phyloP scores from a whole-genome alignment of 176 grass and related monocot species.

The Zizania latifolia region DNA sequence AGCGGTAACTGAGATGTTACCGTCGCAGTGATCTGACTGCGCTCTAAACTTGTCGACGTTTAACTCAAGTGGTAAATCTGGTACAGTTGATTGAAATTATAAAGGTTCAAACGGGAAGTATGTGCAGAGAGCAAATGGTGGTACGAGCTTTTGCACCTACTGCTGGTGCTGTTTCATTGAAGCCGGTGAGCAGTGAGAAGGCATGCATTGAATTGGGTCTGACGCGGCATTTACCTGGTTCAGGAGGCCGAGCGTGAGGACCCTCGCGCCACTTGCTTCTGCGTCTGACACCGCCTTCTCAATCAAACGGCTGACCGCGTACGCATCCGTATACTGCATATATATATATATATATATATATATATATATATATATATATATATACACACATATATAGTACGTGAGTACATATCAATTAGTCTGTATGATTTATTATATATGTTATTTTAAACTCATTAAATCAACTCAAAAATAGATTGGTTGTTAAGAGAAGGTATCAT shows the following conservation, averaged over 20 bases:
- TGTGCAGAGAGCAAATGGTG: neutral
- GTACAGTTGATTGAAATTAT: too few species aligned
- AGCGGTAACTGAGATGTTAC: too few species aligned
- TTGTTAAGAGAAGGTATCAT: too few species aligned
- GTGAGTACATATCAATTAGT: too few species aligned
- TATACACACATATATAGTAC: too few species aligned
- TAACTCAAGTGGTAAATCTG: too few species aligned
- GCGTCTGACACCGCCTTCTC: constrained; percentile 50
- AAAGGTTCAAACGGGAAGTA: neutral
- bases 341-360: too few species aligned
- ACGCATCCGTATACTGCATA: constrained; percentile 35
- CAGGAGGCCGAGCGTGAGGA: constrained; percentile 52
- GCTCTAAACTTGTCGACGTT: neutral
- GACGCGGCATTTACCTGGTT: constrained; percentile 44
- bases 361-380: too few species aligned
- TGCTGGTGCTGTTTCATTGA: neutral
- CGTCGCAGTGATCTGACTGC: too few species aligned
- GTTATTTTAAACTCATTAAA: too few species aligned
- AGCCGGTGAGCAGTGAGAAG: neutral
- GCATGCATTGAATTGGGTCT: neutral
- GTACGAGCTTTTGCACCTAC: neutral
- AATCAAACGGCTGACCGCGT: constrained; percentile 27
- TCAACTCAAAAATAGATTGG: too few species aligned
- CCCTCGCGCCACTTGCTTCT: constrained; percentile 47
- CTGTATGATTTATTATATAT: too few species aligned